These are phyloP conservation scores for Mycosphaerella sp. DNA, from an alignment of 2,329 filamentous ascomycete genomes.

Conservation along the genomic window DNA sequence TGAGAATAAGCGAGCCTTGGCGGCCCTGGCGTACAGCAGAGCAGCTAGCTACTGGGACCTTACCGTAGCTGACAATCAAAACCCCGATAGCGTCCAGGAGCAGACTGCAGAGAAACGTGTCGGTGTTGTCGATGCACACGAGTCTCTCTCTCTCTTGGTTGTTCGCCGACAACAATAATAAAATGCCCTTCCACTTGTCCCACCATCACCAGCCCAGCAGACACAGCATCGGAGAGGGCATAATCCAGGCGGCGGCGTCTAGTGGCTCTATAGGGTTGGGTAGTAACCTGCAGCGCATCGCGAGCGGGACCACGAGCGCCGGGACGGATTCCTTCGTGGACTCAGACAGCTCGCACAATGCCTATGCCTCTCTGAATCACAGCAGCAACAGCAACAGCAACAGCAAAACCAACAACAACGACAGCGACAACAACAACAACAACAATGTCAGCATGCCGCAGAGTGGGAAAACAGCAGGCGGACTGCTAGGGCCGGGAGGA, in stretches of 20 bases:
- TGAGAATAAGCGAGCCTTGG: too few relatives aligned
- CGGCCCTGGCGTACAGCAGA: too few relatives aligned
- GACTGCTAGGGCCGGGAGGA: slow-evolving; percentile 7
- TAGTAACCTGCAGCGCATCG: slow-evolving; percentile 9
- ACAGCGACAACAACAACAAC: background rate
- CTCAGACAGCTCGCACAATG: slow-evolving; percentile 1
- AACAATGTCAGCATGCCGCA: slow-evolving; percentile 3
- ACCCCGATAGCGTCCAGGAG: too few relatives aligned
- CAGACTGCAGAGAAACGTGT: too few relatives aligned
- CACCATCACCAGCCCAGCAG: background rate
- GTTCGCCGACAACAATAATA: too few relatives aligned
- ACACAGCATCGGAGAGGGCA: slow-evolving; percentile 4
- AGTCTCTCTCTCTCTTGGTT: too few relatives aligned
- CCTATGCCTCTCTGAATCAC: background rate
- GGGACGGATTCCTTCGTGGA: slow-evolving; percentile 42
- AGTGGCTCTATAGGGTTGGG: slow-evolving; percentile 1
- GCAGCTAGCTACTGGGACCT: too few relatives aligned
- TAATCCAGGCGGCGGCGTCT: background rate
- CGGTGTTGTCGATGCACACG: too few relatives aligned
- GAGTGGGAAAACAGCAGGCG: slow-evolving; percentile 9
- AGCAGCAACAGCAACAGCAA: background rate
- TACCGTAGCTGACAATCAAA: too few relatives aligned
- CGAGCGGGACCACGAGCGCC: slow-evolving; percentile 37
- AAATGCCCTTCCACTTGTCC: slow-evolving; percentile 4
- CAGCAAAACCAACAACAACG: background rate